A percentile compares a stretch with the other conserved stretches of the same genome.
These are phyloP conservation scores for Metarhizium humberi DNA, from an alignment of 2,329 filamentous ascomycete species.

Conservation along the genomic window DNA sequence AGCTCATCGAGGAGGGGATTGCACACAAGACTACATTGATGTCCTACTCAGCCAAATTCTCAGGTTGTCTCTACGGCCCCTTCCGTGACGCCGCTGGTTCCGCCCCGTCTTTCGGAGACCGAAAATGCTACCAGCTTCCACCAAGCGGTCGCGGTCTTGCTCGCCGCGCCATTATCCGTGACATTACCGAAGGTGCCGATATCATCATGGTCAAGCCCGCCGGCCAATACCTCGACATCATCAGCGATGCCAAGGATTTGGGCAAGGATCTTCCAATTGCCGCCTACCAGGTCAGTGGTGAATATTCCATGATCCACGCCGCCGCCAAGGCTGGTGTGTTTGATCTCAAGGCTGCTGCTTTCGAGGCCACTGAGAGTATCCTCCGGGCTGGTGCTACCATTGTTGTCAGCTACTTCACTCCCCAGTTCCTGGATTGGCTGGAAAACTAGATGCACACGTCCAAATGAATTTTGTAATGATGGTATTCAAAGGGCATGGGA, in stretches of 20 bases:
- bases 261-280: slow-evolving; percentile 86
- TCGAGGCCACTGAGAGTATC: slow-evolving; percentile 90
- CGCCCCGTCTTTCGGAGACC: slow-evolving; percentile 82
- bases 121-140: slow-evolving; percentile 93
- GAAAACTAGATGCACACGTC: slow-evolving; percentile 30
- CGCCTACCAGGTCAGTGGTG: slow-evolving; percentile 93
- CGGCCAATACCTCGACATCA: slow-evolving; percentile 92
- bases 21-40: slow-evolving; percentile 87
- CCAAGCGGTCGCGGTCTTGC: slow-evolving; percentile 87
- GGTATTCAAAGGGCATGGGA: background rate
- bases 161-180: slow-evolving; percentile 77
- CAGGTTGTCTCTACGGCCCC: slow-evolving; percentile 89
- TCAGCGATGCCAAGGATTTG: slow-evolving; percentile 92
- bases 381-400: slow-evolving; percentile 88
- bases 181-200: slow-evolving; percentile 89
- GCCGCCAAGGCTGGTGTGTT: slow-evolving; percentile 94
- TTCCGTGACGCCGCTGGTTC: slow-evolving; percentile 96
- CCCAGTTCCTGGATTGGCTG: slow-evolving; percentile 64
- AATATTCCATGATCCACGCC: slow-evolving; percentile 97
- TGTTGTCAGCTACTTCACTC: slow-evolving; percentile 88
- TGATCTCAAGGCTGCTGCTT: slow-evolving; percentile 87
- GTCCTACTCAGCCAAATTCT: slow-evolving; percentile 98
- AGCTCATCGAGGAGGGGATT: slow-evolving; percentile 90
- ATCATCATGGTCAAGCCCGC: slow-evolving; percentile 99
- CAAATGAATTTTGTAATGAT: no score